phyloP scores from a whole-genome alignment of 1,284 basidiomycete species.

The Papiliotrema terrestris region DNA sequence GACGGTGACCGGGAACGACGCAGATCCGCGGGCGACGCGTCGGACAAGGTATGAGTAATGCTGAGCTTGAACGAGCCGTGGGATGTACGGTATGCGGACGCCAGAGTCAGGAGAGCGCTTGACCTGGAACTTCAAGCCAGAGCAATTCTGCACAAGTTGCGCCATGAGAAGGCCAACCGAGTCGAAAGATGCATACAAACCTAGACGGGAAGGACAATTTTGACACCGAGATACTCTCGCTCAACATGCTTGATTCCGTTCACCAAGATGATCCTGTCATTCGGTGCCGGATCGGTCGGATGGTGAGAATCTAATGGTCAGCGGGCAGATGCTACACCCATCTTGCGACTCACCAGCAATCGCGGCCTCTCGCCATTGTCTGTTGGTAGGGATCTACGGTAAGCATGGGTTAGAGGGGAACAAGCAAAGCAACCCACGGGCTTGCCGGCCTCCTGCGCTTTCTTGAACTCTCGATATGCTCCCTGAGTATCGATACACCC shows the following conservation, averaged over 20 bases:
- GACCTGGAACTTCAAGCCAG: too few species aligned
- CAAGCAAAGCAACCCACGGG: constrained; percentile 23
- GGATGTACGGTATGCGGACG: too few species aligned
- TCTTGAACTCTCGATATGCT: constrained; percentile 38
- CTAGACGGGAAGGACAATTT: constrained; percentile 31
- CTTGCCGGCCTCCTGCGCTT: constrained; percentile 26
- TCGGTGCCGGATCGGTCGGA: neutral
- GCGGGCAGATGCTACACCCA: neutral
- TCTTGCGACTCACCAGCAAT: constrained; percentile 10
- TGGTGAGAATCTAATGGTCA: neutral
- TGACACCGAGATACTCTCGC: constrained; percentile 36
- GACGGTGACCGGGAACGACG: neutral
- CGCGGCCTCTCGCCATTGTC: constrained; percentile 36
- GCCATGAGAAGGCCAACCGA: too few species aligned
- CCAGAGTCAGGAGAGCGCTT: too few species aligned
- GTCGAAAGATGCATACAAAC: too few species aligned
- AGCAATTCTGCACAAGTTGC: too few species aligned
- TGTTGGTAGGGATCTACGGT: constrained; percentile 25
- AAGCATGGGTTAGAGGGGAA: constrained; percentile 21
- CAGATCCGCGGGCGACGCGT: neutral
- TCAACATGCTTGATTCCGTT: constrained; percentile 29
- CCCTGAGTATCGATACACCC: constrained; percentile 37
- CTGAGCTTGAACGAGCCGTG: too few species aligned
- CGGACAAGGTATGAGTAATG: neutral
- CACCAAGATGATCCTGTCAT: neutral